Percentiles rank a stretch among this genome's conserved stretches.
Evolutionary conservation across 441 rosid genomes (phyloP).

Genomic region (Bruguiera hainesii): DNA sequence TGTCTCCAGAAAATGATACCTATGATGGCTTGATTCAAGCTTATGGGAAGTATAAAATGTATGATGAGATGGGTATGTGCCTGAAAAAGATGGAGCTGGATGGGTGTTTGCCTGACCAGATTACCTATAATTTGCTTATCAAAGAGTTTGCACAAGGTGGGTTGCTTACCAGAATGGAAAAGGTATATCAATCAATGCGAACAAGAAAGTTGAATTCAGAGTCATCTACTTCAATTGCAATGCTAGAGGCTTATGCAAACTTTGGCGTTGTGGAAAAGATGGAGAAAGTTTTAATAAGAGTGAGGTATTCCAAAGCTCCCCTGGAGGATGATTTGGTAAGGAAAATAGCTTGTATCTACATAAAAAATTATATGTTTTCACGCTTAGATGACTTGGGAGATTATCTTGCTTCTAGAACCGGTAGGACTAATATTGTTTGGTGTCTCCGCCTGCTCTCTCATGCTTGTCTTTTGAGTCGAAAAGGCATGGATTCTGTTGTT

Average conservation of each 20-base stretch:
- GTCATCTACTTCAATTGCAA: constrained; percentile 44
- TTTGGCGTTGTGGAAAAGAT: constrained; percentile 56
- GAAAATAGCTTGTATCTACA: constrained; percentile 53
- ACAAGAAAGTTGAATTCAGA: constrained; percentile 48
- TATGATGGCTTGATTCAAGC: constrained; percentile 64
- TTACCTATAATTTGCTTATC: constrained; percentile 65
- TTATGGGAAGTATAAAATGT: constrained; percentile 56
- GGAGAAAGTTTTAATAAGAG: constrained; percentile 48
- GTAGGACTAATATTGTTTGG: constrained; percentile 54
- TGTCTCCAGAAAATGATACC: constrained; percentile 40
- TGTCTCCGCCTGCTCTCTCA: constrained; percentile 61
- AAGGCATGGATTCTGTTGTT: constrained; percentile 52
- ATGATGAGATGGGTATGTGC: constrained; percentile 58
- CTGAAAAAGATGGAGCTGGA: constrained; percentile 59
- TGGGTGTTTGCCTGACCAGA: constrained; percentile 47
- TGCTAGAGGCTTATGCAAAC: constrained; percentile 64
- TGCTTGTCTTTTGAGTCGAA: constrained; percentile 54
- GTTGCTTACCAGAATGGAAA: constrained; percentile 64
- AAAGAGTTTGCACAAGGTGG: constrained; percentile 56
- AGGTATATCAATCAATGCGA: constrained; percentile 34
- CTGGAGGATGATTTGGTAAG: constrained; percentile 52
- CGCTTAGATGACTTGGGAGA: constrained; percentile 55
- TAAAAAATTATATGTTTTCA: constrained; percentile 63
- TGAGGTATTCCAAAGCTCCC: constrained; percentile 29
- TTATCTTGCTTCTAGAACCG: constrained; percentile 40